A percentile compares a stretch with the other conserved stretches of the same genome.
Evolutionary conservation across 441 rosid genomes (phyloP).

Genomic region (Euphorbia celastroides): DNA sequence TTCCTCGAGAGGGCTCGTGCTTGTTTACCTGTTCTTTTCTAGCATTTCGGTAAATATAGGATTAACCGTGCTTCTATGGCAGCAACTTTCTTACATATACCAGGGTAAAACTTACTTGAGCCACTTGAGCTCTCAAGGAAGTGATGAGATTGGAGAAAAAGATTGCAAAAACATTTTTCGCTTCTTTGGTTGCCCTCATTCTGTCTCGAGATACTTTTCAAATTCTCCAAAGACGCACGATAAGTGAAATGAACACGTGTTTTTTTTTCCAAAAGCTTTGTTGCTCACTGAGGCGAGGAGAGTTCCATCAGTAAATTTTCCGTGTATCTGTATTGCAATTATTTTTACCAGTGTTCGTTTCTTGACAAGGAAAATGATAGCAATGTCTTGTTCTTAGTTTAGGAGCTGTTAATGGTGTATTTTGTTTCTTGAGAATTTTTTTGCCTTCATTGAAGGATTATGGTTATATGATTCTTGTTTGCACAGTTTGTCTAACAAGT

Average conservation of each 20-base stretch:
- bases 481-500: not conserved
- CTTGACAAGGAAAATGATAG: not conserved
- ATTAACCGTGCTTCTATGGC: slow-evolving; percentile 70
- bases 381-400: not conserved
- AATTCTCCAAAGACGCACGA: slow-evolving; percentile 54
- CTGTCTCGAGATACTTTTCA: slow-evolving; percentile 43
- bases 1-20: slow-evolving; percentile 63
- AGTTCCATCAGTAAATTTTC: too few species aligned
- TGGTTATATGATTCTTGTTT: not conserved
- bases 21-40: slow-evolving; percentile 68
- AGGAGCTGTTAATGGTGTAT: not conserved
- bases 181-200: slow-evolving; percentile 64
- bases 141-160: slow-evolving; percentile 39
- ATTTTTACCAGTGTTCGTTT: not conserved
- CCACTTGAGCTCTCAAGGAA: slow-evolving; percentile 53
- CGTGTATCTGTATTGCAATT: not conserved
- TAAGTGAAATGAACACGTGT: too few species aligned
- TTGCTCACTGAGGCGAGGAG: not conserved
- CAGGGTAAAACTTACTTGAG: slow-evolving; percentile 73
- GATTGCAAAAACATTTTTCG: slow-evolving; percentile 62
- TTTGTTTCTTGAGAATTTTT: not conserved
- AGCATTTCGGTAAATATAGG: slow-evolving; percentile 70
- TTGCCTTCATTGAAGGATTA: not conserved
- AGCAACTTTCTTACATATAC: slow-evolving; percentile 76
- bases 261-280: too few species aligned